Evolutionary conservation across 768 basidiomycete genomes (phyloP), one percentile per base, ranked within the genome.

Genomic region (Lactarius hengduanensis): DNA sequence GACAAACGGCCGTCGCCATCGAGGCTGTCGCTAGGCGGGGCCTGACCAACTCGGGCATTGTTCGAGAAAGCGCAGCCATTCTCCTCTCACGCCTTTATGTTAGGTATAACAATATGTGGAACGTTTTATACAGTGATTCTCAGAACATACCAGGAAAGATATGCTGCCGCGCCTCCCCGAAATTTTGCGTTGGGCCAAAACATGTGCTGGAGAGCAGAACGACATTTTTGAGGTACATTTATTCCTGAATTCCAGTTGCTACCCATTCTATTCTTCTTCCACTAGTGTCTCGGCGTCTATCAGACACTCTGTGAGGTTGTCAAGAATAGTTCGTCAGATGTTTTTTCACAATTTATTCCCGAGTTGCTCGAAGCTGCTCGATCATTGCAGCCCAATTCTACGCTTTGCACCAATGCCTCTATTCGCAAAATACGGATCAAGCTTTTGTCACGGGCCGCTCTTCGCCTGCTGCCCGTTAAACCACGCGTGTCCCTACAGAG

Each of bases 1-100:
- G 86, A 13, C 75, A 80, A 56, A 91, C 90, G 1, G 85, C 87
- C 0, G 70, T 72, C 20, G 74, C 74, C 5, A 77, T 96, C 2
- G 88, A 95, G 70, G 68, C 72, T 1, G 74, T 87, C 3, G 89
- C 84, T 0, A 89, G 83, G 71, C 71, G 71, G 5, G 83, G 86
- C 71, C 79, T 96, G 10, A 75, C 75, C 4, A 85, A 81, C 53
- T 85, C 92, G 15, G 95, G 96, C 0, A 79, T 96, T 64, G 96
- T 97, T 73, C 84, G 94, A 8, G 91, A 94, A 53, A 89, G 85
- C 38, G 91, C 93, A 36, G 89, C 90, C 0, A 74, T 92, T 11
- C 77, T 96, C n/a, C 81, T 98, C 7, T 87, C 94, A 3, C 82
- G 88, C 45, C 78, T 96, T 36, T 97, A 91, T 73, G 86, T 86